Evolutionary conservation across 805 yeast genomes (phyloP), one percentile per base, ranked within the genome.

Genomic region (Zygoascus bituminiphila): DNA sequence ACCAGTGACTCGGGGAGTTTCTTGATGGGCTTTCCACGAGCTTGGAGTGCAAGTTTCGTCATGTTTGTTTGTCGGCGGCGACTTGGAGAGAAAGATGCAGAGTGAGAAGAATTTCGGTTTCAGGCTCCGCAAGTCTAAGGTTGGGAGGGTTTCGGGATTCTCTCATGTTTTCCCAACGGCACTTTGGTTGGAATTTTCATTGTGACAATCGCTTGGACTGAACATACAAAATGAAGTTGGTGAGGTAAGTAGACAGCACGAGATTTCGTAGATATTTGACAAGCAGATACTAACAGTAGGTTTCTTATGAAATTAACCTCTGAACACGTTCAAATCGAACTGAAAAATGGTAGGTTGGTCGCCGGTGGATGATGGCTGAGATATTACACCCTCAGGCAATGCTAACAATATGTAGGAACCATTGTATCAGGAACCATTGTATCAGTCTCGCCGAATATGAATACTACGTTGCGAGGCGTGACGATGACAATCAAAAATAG

Each of bases 391-490:
- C 45, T 24, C 19, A 42, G 6, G 42, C n/a, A n/a, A n/a, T 26
- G 24, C 8, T 6, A 44, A 4, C 39, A 5, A 15, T 29, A 12
- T 46, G 10, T 36, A 63, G 68, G 68, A 9, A 85, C 91, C 4
- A 75, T 86, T 4, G 77, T 91, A 5, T 78, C 84, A 58, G 98
- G 98, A 0, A 85, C 89, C 12, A 71, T 91, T 22, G 78, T 84
- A 37, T 78, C 88, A 5, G 95, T 93, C 37, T 74, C 95, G 2
- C 96, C 96, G 23, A 77, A 84, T 53, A 89, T 89, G 98, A 89
- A 89, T 65, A 80, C 89, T 41, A 79, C 87, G 4, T 65, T 89
- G 52, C 80, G 84, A 57, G 84, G 84, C 54, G 91, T 86, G 43
- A 84, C 82, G 57, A 79, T 91, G 76, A 80, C 89, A 2, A 74